A percentile compares a stretch with the other conserved stretches of the same genome.
Conservation (phyloP, 306 rosid species). For the Ormosia emarginata region DNA sequence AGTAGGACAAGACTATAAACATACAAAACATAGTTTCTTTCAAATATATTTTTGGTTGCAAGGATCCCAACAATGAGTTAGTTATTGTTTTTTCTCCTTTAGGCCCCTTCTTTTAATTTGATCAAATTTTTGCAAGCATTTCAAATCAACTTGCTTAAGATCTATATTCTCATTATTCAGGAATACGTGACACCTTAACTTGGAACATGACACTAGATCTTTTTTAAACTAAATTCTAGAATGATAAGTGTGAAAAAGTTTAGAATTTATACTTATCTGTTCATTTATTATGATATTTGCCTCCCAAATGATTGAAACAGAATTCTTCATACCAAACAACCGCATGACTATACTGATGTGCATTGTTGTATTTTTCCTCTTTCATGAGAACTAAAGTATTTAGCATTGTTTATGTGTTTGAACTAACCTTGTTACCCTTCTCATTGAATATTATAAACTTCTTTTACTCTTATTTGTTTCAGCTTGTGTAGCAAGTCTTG, state of each 20-base stretch:
- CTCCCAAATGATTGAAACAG: background rate
- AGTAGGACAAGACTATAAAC: no score
- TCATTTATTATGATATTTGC: background rate
- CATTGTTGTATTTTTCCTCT: background rate
- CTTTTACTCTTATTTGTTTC: slow-evolving; percentile 7
- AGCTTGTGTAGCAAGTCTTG: background rate
- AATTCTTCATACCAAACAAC: background rate
- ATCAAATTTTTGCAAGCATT: no score
- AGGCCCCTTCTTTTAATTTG: no score
- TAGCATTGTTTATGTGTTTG: slow-evolving; percentile 20
- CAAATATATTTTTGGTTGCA: no score
- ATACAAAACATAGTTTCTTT: no score
- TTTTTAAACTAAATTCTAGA: background rate
- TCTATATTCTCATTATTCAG: no score
- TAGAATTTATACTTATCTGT: background rate
- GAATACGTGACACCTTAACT: slow-evolving; percentile 10
- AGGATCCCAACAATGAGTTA: no score
- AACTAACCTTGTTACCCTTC: slow-evolving; percentile 21
- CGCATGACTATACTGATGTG: no score
- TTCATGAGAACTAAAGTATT: slow-evolving; percentile 11
- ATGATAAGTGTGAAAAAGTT: background rate
- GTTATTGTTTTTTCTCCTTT: no score
- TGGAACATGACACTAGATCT: background rate
- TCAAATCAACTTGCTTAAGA: no score
- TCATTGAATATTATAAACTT: slow-evolving; percentile 22